Evolutionary conservation across 2,329 filamentous ascomycete genomes (phyloP).

Genomic region (Coleophoma crateriformis): DNA sequence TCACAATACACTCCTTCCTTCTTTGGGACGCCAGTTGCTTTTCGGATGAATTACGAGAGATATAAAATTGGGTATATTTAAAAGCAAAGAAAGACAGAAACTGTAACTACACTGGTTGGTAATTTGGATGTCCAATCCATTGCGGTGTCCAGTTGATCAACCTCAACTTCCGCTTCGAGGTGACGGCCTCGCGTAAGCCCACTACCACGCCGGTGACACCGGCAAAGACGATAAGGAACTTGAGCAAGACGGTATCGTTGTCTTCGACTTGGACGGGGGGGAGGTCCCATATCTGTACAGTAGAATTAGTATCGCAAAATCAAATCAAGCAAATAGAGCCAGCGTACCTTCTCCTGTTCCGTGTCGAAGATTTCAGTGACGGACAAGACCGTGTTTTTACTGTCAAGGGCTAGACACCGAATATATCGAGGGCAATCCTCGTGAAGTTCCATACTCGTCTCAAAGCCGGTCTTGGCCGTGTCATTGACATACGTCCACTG

Average conservation of each 20-base stretch:
- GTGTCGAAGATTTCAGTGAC: not conserved
- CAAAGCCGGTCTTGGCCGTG: not conserved
- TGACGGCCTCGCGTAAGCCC: conserved; percentile 1
- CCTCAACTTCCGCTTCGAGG: not conserved
- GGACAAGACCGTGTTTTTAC: not conserved
- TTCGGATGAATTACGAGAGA: no score
- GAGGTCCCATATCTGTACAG: conserved; percentile 8
- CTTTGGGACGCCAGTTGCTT: no score
- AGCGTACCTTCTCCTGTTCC: not conserved
- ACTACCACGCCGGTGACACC: conserved; percentile 3
- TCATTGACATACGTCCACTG: not conserved
- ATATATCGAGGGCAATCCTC: not conserved
- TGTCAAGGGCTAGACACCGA: not conserved
- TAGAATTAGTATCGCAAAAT: not conserved
- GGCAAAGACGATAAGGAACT: conserved; percentile 5
- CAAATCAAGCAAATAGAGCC: not conserved
- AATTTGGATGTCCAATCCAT: no score
- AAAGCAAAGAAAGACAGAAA: no score
- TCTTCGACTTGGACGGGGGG: conserved; percentile 12
- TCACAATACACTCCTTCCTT: no score
- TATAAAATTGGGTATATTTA: no score
- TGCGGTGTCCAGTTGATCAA: not conserved
- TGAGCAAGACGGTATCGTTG: conserved; percentile 7
- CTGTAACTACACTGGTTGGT: no score
- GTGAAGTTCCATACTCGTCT: not conserved